Percentiles rank a stretch among this genome's conserved stretches.
phyloP scores from a whole-genome alignment of 306 rosid genomes.

The Vigna nakashimae region DNA sequence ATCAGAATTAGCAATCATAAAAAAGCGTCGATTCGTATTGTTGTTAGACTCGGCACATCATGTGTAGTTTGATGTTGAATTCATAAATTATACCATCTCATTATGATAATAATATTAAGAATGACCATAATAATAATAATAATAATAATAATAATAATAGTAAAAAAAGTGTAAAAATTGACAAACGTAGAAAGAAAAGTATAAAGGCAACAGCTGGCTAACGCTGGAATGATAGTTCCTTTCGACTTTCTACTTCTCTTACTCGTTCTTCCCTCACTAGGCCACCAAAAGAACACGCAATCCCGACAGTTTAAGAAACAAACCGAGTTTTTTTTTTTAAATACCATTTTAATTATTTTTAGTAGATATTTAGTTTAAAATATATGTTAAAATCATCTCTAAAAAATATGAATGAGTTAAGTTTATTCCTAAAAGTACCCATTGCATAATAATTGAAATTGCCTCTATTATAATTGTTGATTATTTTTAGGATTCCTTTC shows the following conservation, averaged over 20 bases:
- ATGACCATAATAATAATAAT: neutral
- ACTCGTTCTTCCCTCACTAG: constrained; percentile 24
- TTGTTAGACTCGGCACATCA: neutral
- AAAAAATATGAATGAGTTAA: too few species aligned
- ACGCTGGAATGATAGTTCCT: neutral
- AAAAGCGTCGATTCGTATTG: neutral
- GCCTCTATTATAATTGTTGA: neutral
- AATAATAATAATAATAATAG: too few species aligned
- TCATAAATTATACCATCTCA: neutral
- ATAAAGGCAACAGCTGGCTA: constrained; percentile 6
- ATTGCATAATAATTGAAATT: too few species aligned
- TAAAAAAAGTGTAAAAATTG: too few species aligned
- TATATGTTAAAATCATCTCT: too few species aligned
- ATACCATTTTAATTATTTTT: neutral
- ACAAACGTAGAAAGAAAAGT: neutral
- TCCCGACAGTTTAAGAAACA: neutral
- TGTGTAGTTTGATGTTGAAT: constrained; percentile 17
- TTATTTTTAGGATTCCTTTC: neutral
- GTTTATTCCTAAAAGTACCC: too few species aligned
- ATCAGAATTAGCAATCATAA: neutral
- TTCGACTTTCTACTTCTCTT: constrained; percentile 11
- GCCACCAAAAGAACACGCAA: neutral
- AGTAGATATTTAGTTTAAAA: too few species aligned
- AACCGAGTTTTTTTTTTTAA: neutral
- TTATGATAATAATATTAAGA: neutral